Evolutionary conservation across 495 filamentous ascomycete species (phyloP).

Genomic region (Lasiosphaeriaceae sp.): DNA sequence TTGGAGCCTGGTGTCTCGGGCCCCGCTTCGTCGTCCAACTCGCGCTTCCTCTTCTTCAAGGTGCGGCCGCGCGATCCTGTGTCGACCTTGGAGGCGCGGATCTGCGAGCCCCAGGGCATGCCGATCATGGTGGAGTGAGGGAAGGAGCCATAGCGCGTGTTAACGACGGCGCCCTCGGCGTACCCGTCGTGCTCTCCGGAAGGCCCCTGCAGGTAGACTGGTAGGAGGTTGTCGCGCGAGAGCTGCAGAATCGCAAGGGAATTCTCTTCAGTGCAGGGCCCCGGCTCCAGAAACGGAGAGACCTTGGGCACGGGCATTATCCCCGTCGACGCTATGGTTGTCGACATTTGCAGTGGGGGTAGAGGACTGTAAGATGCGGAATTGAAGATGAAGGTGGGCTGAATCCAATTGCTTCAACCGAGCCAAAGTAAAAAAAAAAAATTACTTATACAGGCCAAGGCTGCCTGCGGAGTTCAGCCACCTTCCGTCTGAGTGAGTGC

Average conservation of each 20-base stretch:
- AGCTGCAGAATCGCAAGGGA: slow-evolving; percentile 76
- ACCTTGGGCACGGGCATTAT: too few relatives aligned
- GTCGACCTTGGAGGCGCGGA: slow-evolving; percentile 83
- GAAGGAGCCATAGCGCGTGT: slow-evolving; percentile 93
- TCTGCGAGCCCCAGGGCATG: slow-evolving; percentile 85
- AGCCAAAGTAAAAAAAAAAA: too few relatives aligned
- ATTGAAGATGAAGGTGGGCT: not conserved
- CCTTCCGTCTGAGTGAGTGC: too few relatives aligned
- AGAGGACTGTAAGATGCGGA: not conserved
- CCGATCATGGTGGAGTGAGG: slow-evolving; percentile 82
- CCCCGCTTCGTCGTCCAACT: slow-evolving; percentile 52
- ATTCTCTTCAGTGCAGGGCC: slow-evolving; percentile 49
- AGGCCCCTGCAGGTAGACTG: slow-evolving; percentile 61
- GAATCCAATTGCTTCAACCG: not conserved
- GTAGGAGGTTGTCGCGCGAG: slow-evolving; percentile 73
- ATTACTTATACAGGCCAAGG: too few relatives aligned
- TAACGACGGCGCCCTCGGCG: slow-evolving; percentile 76
- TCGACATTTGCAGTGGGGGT: slow-evolving; percentile 21
- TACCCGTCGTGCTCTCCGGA: slow-evolving; percentile 65
- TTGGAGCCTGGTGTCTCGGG: slow-evolving; percentile 24
- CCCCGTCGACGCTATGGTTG: slow-evolving; percentile 8
- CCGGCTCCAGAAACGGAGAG: slow-evolving; percentile 72
- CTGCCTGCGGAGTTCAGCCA: too few relatives aligned
- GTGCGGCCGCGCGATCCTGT: slow-evolving; percentile 75
- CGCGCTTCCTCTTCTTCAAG: slow-evolving; percentile 48